Evolutionary conservation across 108 stramenopile species (phyloP).

Genomic region (Asterionellopsis glacialis): DNA sequence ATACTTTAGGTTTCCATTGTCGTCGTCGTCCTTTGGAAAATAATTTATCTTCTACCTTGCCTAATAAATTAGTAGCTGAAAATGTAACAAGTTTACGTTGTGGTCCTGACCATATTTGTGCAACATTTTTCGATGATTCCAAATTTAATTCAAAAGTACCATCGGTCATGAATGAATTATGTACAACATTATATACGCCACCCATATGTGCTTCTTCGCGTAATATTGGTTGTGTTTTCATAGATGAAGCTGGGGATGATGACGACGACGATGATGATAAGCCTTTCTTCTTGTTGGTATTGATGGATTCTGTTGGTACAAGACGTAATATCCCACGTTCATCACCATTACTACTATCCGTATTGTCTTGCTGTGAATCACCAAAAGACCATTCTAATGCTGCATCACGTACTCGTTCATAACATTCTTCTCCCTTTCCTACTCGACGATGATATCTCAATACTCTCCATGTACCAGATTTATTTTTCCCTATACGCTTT

Average conservation of each 20-base stretch:
- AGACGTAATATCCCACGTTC: too few relatives aligned
- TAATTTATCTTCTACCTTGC: too few relatives aligned
- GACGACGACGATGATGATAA: too few relatives aligned
- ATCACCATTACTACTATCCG: too few relatives aligned
- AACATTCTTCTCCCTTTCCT: conserved; percentile 38
- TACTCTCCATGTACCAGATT: conserved; percentile 25
- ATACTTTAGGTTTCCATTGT: background rate
- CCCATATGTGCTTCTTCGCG: background rate
- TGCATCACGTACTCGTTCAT: conserved; percentile 37
- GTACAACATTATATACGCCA: background rate
- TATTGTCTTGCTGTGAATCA: too few relatives aligned
- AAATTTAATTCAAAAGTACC: background rate
- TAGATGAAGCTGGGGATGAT: too few relatives aligned
- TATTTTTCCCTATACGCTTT: background rate
- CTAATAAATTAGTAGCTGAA: background rate
- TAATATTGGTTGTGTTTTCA: background rate
- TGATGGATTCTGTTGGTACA: too few relatives aligned
- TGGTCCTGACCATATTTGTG: background rate
- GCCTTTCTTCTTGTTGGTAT: too few relatives aligned
- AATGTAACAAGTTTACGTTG: background rate
- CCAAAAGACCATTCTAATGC: conserved; percentile 48
- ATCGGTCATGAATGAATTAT: background rate
- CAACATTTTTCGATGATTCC: background rate
- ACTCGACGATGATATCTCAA: conserved; percentile 28
- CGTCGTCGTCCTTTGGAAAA: too few relatives aligned